A percentile compares a stretch with the other conserved stretches of the same genome.
Conservation (phyloP, 129 eudicot genomes). For the Saposhnikovia divaricata region DNA sequence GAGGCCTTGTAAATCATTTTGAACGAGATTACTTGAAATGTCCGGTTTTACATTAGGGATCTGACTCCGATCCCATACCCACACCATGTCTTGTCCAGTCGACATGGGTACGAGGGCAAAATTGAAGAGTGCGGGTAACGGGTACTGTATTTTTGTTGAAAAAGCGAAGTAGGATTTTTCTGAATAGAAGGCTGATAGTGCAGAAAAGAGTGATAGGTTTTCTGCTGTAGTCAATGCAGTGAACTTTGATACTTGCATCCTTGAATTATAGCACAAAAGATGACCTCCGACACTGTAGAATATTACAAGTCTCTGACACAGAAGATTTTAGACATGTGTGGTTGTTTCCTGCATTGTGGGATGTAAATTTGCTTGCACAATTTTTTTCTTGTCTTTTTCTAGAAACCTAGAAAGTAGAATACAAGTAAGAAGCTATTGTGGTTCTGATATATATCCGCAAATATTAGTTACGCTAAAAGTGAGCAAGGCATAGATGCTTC, state of each 20-base stretch:
- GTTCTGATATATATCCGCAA: neutral
- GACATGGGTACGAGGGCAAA: no score
- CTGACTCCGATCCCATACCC: no score
- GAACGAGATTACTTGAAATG: no score
- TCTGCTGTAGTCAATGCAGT: neutral
- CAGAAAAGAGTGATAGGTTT: neutral
- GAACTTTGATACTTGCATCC: neutral
- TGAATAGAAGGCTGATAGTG: neutral
- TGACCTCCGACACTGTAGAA: neutral
- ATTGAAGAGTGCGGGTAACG: no score
- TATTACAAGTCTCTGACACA: neutral
- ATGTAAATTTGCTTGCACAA: neutral
- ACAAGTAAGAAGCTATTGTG: neutral
- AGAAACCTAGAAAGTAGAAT: neutral
- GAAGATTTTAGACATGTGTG: neutral
- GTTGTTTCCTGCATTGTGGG: neutral
- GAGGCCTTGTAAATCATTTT: no score
- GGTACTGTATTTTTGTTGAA: neutral
- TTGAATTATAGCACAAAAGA: neutral
- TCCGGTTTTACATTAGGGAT: no score
- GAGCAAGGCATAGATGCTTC: neutral
- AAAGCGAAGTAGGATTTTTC: neutral
- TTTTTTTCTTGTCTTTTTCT: neutral
- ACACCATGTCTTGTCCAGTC: no score
- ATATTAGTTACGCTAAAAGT: neutral